Evolutionary conservation across 2,329 filamentous ascomycete genomes (phyloP).

Genomic region (Thermothelomyces thermophilus): DNA sequence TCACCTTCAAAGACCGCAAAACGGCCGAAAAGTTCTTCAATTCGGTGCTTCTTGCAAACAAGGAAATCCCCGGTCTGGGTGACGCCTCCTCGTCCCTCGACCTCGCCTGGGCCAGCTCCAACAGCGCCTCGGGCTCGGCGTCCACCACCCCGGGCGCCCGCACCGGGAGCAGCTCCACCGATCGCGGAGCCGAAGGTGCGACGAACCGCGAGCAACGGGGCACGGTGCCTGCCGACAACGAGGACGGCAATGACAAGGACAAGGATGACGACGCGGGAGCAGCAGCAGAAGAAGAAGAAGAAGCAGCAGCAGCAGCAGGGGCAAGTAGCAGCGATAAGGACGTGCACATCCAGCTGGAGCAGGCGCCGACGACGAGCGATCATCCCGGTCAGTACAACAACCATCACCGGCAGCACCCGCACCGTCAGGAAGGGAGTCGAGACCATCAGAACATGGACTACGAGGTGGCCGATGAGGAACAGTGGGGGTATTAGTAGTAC

Average conservation of each 20-base stretch:
- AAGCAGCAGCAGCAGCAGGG: neutral
- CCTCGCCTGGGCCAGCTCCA: constrained; percentile 51
- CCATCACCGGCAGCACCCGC: neutral
- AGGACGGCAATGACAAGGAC: constrained; percentile 19
- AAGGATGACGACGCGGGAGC: constrained; percentile 38
- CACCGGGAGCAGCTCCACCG: neutral
- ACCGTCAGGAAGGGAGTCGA: constrained; percentile 19
- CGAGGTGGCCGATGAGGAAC: constrained; percentile 46
- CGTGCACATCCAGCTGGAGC: constrained; percentile 23
- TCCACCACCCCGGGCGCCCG: constrained; percentile 9
- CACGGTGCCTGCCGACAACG: neutral
- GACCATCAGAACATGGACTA: constrained; percentile 44
- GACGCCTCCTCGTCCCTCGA: constrained; percentile 51
- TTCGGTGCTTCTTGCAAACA: constrained; percentile 40
- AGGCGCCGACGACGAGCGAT: constrained; percentile 19
- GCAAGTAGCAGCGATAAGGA: constrained; percentile 22
- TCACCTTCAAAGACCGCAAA: constrained; percentile 61
- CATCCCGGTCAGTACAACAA: neutral
- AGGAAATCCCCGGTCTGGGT: constrained; percentile 54
- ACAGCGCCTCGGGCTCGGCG: constrained; percentile 13
- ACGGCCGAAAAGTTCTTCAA: constrained; percentile 66
- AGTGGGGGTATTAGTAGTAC: constrained; percentile 33
- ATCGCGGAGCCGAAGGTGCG: neutral
- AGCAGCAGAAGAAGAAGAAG: neutral
- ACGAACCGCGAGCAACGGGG: too few species aligned